Conservation (phyloP, 2,329 filamentous ascomycete species). For the Albophoma yamanashiensis region DNA sequence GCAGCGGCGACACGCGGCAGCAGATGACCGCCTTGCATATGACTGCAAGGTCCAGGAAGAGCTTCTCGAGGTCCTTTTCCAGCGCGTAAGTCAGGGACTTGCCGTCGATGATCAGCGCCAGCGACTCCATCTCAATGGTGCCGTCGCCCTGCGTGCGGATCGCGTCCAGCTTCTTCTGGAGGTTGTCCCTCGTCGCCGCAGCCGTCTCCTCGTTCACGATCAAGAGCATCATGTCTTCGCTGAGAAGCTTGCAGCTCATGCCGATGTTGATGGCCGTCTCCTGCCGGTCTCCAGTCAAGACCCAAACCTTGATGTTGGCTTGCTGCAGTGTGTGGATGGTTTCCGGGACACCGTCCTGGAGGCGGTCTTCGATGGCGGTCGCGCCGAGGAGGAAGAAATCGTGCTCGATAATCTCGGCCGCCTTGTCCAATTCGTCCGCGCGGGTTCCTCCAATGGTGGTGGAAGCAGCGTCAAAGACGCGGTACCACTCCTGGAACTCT, state of each 20-base stretch:
- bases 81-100: constrained; percentile 90
- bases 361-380: constrained; percentile 91
- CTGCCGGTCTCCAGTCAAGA: constrained; percentile 91
- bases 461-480: constrained; percentile 75
- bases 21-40: constrained; percentile 99
- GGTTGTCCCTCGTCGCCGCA: constrained; percentile 70
- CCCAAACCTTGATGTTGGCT: constrained; percentile 98
- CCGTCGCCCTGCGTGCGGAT: constrained; percentile 73
- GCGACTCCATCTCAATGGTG: constrained; percentile 68
- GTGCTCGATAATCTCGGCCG: constrained; percentile 87
- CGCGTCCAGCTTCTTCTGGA: constrained; percentile 88
- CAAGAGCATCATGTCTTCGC: constrained; percentile 95
- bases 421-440: constrained; percentile 92
- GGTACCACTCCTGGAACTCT: constrained; percentile 80
- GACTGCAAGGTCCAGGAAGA: constrained; percentile 85
- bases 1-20: constrained; percentile 89
- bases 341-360: constrained; percentile 95
- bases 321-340: constrained; percentile 96
- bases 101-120: constrained; percentile 91
- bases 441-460: constrained; percentile 89
- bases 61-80: constrained; percentile 85
- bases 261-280: constrained; percentile 99
- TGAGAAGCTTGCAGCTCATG: constrained; percentile 98
- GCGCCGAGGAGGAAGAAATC: constrained; percentile 87
- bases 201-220: constrained; percentile 89